phyloP scores from a whole-genome alignment of 2,329 filamentous ascomycete species.

The Fusarium nygamai region DNA sequence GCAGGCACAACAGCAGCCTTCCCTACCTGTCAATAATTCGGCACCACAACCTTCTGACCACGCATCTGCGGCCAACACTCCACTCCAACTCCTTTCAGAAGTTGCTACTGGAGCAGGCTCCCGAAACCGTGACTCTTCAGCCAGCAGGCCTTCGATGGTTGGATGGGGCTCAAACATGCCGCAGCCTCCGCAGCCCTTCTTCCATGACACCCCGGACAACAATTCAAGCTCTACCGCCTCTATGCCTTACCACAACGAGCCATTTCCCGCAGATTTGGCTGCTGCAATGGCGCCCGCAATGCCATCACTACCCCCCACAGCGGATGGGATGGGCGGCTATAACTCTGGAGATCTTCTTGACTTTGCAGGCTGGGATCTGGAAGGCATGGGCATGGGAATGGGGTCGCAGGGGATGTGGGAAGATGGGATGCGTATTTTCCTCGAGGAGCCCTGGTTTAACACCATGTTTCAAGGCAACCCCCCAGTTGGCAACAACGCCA shows the following conservation, averaged over 20 bases:
- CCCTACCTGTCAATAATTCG: conserved; percentile 14
- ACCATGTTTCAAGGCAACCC: conserved; percentile 51
- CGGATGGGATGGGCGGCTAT: conserved; percentile 16
- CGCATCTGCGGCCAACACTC: conserved; percentile 57
- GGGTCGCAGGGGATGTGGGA: conserved; percentile 45
- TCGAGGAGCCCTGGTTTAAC: conserved; percentile 54
- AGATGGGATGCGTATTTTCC: conserved; percentile 49
- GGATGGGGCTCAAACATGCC: conserved; percentile 35
- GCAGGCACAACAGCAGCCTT: conserved; percentile 21
- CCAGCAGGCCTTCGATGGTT: conserved; percentile 30
- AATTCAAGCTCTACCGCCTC: conserved; percentile 2
- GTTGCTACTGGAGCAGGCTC: conserved; percentile 57
- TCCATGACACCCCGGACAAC: conserved; percentile 47
- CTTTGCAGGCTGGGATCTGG: conserved; percentile 45
- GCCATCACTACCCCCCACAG: conserved; percentile 22
- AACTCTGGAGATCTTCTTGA: conserved; percentile 33
- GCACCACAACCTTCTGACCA: conserved; percentile 27
- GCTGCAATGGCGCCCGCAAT: conserved; percentile 42
- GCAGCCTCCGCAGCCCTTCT: conserved; percentile 49
- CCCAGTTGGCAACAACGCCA: conserved; percentile 45
- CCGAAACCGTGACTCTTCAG: conserved; percentile 17
- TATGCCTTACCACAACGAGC: conserved; percentile 25
- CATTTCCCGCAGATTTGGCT: conserved; percentile 35
- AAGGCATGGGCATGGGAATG: conserved; percentile 42
- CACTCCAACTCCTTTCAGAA: conserved; percentile 66